Evolutionary conservation across 2,329 filamentous ascomycete genomes (phyloP).

Genomic region (Byssochlamys sp.): DNA sequence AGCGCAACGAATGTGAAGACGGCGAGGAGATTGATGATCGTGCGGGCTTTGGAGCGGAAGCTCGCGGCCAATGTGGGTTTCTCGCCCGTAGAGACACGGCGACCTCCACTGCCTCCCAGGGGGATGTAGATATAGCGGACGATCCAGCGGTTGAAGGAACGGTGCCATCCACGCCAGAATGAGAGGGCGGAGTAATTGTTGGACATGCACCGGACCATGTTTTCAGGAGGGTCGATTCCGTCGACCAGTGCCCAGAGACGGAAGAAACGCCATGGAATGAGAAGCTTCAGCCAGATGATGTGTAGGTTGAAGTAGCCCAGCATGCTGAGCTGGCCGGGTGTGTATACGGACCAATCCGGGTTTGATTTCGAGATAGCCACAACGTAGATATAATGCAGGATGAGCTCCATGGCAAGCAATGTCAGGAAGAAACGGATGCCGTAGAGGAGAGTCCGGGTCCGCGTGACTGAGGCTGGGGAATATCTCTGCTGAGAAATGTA

Average conservation of each 20-base stretch:
- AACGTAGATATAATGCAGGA: conserved; percentile 86
- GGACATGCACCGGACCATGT: conserved; percentile 93
- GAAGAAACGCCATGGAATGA: conserved; percentile 97
- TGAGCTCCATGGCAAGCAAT: conserved; percentile 79
- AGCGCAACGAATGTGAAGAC: conserved; percentile 96
- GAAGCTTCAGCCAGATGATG: conserved; percentile 87
- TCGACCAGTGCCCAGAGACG: conserved; percentile 89
- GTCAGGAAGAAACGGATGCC: conserved; percentile 70
- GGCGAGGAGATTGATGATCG: conserved; percentile 64
- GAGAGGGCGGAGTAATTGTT: conserved; percentile 84
- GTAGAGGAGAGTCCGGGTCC: conserved; percentile 65
- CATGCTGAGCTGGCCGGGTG: conserved; percentile 76
- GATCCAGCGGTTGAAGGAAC: conserved; percentile 88
- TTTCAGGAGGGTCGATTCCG: conserved; percentile 88
- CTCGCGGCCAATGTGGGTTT: conserved; percentile 36
- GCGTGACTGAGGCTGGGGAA: conserved; percentile 59
- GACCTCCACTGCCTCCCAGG: conserved; percentile 57
- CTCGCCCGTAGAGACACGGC: conserved; percentile 11
- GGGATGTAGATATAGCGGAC: conserved; percentile 90
- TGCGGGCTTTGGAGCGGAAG: conserved; percentile 43
- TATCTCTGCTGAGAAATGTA: conserved; percentile 81
- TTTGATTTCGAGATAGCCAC: conserved; percentile 77
- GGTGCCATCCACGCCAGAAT: conserved; percentile 96
- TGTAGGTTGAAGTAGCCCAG: conserved; percentile 93
- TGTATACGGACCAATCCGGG: conserved; percentile 74